These are phyloP conservation scores for Amauroascus niger DNA, from an alignment of 2,329 filamentous ascomycete species.

Conservation along the genomic window DNA sequence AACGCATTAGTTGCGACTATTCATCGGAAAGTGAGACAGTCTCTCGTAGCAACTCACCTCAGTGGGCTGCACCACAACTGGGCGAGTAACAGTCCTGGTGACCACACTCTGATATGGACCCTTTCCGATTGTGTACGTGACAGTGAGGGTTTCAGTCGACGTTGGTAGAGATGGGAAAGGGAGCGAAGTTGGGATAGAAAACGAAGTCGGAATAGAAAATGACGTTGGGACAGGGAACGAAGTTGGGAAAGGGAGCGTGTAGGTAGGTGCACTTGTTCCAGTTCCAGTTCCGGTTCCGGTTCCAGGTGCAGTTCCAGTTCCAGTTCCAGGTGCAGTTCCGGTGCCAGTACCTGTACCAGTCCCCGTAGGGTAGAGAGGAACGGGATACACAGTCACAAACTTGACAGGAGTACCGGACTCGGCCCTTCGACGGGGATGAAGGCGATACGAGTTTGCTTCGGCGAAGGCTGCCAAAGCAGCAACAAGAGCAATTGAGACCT, in stretches of 20 bases:
- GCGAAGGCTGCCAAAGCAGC: conserved; percentile 29
- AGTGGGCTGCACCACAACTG: conserved; percentile 21
- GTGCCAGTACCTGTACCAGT: neutral
- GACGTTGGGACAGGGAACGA: neutral
- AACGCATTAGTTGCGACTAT: neutral
- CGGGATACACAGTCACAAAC: conserved; percentile 6
- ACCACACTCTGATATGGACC: conserved; percentile 30
- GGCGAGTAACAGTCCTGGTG: conserved; percentile 32
- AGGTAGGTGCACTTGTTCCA: neutral
- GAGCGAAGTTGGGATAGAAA: neutral
- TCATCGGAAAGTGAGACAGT: neutral
- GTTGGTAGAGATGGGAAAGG: conserved; percentile 2
- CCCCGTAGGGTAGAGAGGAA: neutral
- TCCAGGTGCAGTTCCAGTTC: neutral
- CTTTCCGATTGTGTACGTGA: conserved; percentile 35
- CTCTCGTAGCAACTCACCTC: neutral
- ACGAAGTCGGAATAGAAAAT: neutral
- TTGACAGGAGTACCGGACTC: neutral
- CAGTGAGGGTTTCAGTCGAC: conserved; percentile 22
- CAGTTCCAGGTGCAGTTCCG: neutral
- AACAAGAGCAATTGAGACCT: conserved; percentile 29
- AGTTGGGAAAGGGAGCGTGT: neutral
- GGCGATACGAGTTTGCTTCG: conserved; percentile 26
- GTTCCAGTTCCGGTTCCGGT: neutral
- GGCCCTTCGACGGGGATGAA: conserved; percentile 10